Conservation (phyloP, 352 stramenopile species). For the Globisporangium okanoganense region DNA sequence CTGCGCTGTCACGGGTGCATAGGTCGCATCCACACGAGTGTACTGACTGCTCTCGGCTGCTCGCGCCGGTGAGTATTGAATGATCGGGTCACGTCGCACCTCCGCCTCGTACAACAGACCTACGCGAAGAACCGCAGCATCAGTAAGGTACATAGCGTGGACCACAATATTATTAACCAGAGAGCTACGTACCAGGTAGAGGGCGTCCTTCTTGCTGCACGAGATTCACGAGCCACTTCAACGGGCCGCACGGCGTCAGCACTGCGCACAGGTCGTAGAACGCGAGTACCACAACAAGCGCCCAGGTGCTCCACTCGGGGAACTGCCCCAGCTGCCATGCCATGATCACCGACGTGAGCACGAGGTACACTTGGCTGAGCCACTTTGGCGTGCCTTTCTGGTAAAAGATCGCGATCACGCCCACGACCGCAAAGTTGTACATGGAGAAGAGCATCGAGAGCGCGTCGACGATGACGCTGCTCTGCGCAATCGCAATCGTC, state of each 20-base stretch:
- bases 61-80: constrained; percentile 15
- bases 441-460: constrained; percentile 75
- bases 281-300: constrained; percentile 92
- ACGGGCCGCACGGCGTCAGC: constrained; percentile 97
- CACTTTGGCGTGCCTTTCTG: constrained; percentile 76
- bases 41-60: constrained; percentile 9
- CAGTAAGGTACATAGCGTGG: not conserved
- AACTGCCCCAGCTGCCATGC: constrained; percentile 97
- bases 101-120: constrained; percentile 74
- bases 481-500: constrained; percentile 57
- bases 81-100: constrained; percentile 36
- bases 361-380: constrained; percentile 94
- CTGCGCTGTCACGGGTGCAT: constrained; percentile 26
- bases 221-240: constrained; percentile 95
- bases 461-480: constrained; percentile 58
- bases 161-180: not conserved
- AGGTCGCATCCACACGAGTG: not conserved
- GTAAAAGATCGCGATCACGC: constrained; percentile 89
- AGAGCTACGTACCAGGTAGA: constrained; percentile 73
- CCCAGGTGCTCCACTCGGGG: constrained; percentile 93
- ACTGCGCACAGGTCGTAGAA: constrained; percentile 99
- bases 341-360: constrained; percentile 97
- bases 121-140: constrained; percentile 14
- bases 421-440: constrained; percentile 91
- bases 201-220: constrained; percentile 89